Percentiles rank a stretch among this genome's conserved stretches.
Evolutionary conservation across 495 filamentous ascomycete species (phyloP).

Genomic region (Emericellopsis terricola): DNA sequence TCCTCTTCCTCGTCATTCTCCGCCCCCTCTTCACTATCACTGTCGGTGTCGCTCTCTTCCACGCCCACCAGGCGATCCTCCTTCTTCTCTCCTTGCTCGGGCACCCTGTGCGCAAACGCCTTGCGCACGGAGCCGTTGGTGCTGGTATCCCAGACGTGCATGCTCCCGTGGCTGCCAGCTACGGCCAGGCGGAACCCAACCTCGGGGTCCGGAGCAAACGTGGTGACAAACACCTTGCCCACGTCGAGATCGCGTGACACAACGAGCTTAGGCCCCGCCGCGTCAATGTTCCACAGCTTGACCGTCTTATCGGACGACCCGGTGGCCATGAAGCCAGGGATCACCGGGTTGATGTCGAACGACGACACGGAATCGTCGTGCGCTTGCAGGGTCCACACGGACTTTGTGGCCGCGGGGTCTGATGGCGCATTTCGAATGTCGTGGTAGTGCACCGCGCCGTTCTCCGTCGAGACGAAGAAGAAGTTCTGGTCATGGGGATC

Average conservation of each 20-base stretch:
- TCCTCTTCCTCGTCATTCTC: slow-evolving; percentile 41
- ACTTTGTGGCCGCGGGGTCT: slow-evolving; percentile 52
- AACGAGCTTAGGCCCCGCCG: slow-evolving; percentile 70
- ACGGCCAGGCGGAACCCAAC: slow-evolving; percentile 85
- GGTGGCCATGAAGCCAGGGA: slow-evolving; percentile 85
- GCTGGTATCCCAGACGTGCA: slow-evolving; percentile 92
- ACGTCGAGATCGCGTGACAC: slow-evolving; percentile 81
- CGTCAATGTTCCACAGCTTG: slow-evolving; percentile 86
- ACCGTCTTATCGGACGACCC: slow-evolving; percentile 85
- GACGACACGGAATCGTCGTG: slow-evolving; percentile 86
- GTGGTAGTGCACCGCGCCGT: slow-evolving; percentile 72
- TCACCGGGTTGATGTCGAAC: slow-evolving; percentile 78
- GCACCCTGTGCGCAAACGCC: slow-evolving; percentile 61
- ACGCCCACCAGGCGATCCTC: slow-evolving; percentile 64
- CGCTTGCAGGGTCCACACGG: slow-evolving; percentile 86
- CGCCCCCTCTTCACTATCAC: slow-evolving; percentile 33
- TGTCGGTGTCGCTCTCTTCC: slow-evolving; percentile 40
- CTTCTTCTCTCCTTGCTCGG: slow-evolving; percentile 31
- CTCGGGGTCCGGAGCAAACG: slow-evolving; percentile 74
- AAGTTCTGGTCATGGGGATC: slow-evolving; percentile 79
- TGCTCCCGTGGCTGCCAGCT: slow-evolving; percentile 82
- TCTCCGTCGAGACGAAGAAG: slow-evolving; percentile 92
- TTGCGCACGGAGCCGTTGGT: slow-evolving; percentile 83
- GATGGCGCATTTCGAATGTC: slow-evolving; percentile 55
- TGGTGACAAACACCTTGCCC: slow-evolving; percentile 82